Percentiles rank a stretch among this genome's conserved stretches.
Conservation (phyloP, 2,329 filamentous ascomycete species). For the Peltaster fructicola region DNA sequence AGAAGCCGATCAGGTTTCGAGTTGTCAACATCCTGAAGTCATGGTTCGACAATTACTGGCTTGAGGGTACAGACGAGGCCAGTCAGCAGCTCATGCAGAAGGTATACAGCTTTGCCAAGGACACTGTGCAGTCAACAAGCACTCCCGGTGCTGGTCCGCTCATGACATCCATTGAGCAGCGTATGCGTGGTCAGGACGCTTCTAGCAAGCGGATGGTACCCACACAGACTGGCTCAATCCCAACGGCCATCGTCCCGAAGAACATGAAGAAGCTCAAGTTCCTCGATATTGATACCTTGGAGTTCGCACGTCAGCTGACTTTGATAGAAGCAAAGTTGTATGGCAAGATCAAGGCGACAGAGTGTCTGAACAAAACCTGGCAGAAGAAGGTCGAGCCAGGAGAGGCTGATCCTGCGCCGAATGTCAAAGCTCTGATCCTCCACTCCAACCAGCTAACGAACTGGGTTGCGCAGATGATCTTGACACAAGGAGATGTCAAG, state of each 20-base stretch:
- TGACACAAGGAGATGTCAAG: slow-evolving; percentile 86
- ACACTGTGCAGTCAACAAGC: slow-evolving; percentile 82
- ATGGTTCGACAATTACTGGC: slow-evolving; percentile 98
- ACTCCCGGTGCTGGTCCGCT: slow-evolving; percentile 75
- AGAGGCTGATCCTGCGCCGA: slow-evolving; percentile 71
- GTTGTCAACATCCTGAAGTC: slow-evolving; percentile 96
- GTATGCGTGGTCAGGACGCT: slow-evolving; percentile 72
- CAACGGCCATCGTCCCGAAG: slow-evolving; percentile 82
- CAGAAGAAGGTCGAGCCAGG: slow-evolving; percentile 80
- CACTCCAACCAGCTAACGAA: slow-evolving; percentile 98
- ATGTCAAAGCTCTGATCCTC: slow-evolving; percentile 89
- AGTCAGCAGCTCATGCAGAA: slow-evolving; percentile 72
- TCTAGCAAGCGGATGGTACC: slow-evolving; percentile 73
- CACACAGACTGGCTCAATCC: slow-evolving; percentile 58
- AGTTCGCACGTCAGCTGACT: slow-evolving; percentile 94
- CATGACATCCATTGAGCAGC: slow-evolving; percentile 74
- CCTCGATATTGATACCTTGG: slow-evolving; percentile 83
- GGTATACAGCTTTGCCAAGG: slow-evolving; percentile 78
- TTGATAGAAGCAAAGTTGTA: slow-evolving; percentile 88
- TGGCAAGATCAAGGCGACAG: slow-evolving; percentile 85
- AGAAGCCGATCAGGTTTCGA: slow-evolving; percentile 86
- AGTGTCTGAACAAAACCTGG: slow-evolving; percentile 98
- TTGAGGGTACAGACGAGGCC: slow-evolving; percentile 77
- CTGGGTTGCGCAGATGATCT: slow-evolving; percentile 98
- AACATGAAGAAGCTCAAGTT: slow-evolving; percentile 99